These are phyloP conservation scores for Austroboletus novae-zelandiae DNA, from an alignment of 1,284 basidiomycete species.

Conservation along the genomic window DNA sequence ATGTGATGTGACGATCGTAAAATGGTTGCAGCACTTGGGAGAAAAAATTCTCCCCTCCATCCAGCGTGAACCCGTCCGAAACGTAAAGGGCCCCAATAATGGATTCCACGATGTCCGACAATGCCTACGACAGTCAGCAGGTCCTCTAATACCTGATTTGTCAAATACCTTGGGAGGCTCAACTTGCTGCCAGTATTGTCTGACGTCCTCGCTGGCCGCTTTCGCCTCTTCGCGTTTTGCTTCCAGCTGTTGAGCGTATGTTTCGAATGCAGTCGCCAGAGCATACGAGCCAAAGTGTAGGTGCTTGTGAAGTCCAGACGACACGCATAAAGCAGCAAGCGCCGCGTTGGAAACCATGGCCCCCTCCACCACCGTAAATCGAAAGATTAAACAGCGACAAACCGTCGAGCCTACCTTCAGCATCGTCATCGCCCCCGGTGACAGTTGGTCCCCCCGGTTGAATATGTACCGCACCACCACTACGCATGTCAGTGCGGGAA, in stretches of 20 bases:
- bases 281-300: conserved; percentile 55
- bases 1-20: conserved; percentile 66
- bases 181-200: conserved; percentile 74
- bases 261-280: conserved; percentile 48
- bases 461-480: conserved; percentile 75
- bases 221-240: conserved; percentile 49
- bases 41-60: conserved; percentile 62
- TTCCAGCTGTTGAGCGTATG: conserved; percentile 53
- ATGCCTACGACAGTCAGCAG: conserved; percentile 41
- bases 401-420: conserved; percentile 53
- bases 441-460: conserved; percentile 55
- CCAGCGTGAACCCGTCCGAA: conserved; percentile 63
- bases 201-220: conserved; percentile 47
- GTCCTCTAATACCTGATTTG: background rate
- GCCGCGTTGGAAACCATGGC: conserved; percentile 80
- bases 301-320: conserved; percentile 60
- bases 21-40: conserved; percentile 67
- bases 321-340: conserved; percentile 70
- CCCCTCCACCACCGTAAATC: conserved; percentile 41
- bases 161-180: conserved; percentile 68
- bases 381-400: conserved; percentile 3
- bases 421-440: conserved; percentile 70
- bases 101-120: conserved; percentile 77
- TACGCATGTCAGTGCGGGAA: conserved; percentile 28
- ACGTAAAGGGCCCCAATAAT: conserved; percentile 73